Conservation (phyloP, 352 stramenopile species). For the Thalassiosira oceanica region DNA sequence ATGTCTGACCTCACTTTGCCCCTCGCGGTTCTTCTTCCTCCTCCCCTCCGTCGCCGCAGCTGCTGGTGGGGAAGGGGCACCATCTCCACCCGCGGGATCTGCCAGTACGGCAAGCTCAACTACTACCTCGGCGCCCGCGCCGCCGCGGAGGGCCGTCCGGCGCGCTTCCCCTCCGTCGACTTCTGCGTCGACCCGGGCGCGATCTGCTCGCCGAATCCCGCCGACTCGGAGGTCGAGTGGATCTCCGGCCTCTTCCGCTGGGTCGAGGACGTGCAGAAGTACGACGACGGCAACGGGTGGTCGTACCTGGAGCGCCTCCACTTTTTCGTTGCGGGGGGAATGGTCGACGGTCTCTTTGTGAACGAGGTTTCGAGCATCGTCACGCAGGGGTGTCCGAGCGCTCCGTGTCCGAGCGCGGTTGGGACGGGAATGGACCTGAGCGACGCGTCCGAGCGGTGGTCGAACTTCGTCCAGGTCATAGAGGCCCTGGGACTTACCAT, state of each 20-base stretch:
- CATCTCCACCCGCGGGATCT: neutral
- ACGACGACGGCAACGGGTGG: conserved; percentile 5
- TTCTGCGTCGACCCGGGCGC: conserved; percentile 44
- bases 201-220: conserved; percentile 39
- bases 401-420: conserved; percentile 3
- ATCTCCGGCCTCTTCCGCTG: conserved; percentile 36
- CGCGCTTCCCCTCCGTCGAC: conserved; percentile 18
- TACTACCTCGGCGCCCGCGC: conserved; percentile 26
- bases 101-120: conserved; percentile 29
- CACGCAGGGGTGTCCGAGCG: conserved; percentile 35
- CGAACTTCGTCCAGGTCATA: no score
- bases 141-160: conserved; percentile 4
- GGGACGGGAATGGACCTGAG: neutral
- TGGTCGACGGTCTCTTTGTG: conserved; percentile 1
- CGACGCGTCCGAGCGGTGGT: no score
- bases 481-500: no score
- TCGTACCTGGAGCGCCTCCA: conserved; percentile 4
- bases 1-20: conserved; percentile 1
- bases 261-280: conserved; percentile 21
- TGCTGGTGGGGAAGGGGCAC: conserved; percentile 49
- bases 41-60: conserved; percentile 3
- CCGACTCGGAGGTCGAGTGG: conserved; percentile 55
- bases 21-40: neutral
- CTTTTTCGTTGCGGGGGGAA: conserved; percentile 1
- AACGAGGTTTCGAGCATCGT: conserved; percentile 34